These are phyloP conservation scores for Patellifolia procumbens DNA, from an alignment of 179 eudicot genomes.

Conservation along the genomic window DNA sequence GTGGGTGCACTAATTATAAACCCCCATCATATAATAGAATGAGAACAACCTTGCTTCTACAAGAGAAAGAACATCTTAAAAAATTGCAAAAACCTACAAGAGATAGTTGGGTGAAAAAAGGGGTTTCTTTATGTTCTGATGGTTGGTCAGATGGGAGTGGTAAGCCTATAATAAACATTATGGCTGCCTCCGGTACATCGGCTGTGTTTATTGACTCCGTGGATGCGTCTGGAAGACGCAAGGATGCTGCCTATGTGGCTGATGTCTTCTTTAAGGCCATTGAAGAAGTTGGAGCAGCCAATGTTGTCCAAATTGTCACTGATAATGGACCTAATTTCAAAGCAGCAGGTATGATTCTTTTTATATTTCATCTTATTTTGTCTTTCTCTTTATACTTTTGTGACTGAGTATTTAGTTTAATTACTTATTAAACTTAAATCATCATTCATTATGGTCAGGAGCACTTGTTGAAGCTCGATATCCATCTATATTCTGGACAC, in stretches of 20 bases:
- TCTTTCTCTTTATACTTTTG: too few relatives aligned
- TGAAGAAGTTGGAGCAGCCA: neutral
- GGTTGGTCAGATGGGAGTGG: neutral
- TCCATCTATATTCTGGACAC: too few relatives aligned
- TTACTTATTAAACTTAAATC: too few relatives aligned
- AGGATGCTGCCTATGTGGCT: neutral
- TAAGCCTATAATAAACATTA: neutral
- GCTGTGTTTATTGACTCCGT: neutral
- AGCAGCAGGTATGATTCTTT: too few relatives aligned
- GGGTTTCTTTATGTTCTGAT: constrained; percentile 18
- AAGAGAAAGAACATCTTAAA: constrained; percentile 15
- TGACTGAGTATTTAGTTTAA: too few relatives aligned
- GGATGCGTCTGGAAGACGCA: neutral
- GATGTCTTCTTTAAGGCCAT: neutral
- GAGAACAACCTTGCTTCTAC: constrained; percentile 13
- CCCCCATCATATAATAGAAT: constrained; percentile 18
- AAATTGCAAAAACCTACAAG: constrained; percentile 10
- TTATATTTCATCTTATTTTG: too few relatives aligned
- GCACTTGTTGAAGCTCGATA: too few relatives aligned
- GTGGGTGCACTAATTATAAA: neutral
- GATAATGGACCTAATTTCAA: neutral
- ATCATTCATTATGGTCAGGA: too few relatives aligned
- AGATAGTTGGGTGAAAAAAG: constrained; percentile 18
- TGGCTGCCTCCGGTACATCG: neutral
- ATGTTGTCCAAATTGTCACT: neutral